A percentile compares a stretch with the other conserved stretches of the same genome.
Evolutionary conservation across 1,284 basidiomycete genomes (phyloP).

Genomic region (Chalciporus sp.): DNA sequence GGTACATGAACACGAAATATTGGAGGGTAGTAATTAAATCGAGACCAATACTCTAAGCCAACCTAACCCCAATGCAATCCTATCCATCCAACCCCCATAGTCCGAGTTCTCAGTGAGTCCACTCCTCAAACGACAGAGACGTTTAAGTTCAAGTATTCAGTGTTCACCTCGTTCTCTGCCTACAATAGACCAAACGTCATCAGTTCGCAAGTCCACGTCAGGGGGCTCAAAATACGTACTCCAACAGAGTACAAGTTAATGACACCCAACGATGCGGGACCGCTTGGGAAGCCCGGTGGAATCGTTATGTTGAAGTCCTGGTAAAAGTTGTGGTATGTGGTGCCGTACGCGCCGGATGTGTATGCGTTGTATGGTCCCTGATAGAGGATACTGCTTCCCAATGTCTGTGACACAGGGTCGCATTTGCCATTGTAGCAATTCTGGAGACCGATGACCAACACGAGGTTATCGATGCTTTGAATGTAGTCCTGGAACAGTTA

Average conservation of each 20-base stretch:
- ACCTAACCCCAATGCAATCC: too few species aligned
- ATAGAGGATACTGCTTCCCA: slow-evolving; percentile 25
- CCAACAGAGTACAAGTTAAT: slow-evolving; percentile 32
- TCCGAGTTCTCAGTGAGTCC: too few species aligned
- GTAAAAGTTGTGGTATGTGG: neutral
- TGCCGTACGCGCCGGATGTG: fast-evolving
- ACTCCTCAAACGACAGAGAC: slow-evolving; percentile 14
- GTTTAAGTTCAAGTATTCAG: slow-evolving; percentile 22
- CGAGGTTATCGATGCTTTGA: slow-evolving; percentile 25
- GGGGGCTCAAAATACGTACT: slow-evolving; percentile 16
- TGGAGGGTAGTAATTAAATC: too few species aligned
- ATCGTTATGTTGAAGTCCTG: slow-evolving; percentile 26
- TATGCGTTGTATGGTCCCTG: slow-evolving; percentile 21
- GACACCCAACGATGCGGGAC: slow-evolving; percentile 19
- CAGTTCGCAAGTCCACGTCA: neutral
- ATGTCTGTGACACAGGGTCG: slow-evolving; percentile 7
- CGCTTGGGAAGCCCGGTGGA: slow-evolving; percentile 13
- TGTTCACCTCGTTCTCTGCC: slow-evolving; percentile 14
- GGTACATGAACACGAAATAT: too few species aligned
- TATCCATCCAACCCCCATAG: too few species aligned
- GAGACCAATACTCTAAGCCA: too few species aligned
- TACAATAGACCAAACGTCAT: neutral
- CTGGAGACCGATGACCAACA: slow-evolving; percentile 27
- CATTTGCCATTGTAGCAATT: slow-evolving; percentile 17
- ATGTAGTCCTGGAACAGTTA: slow-evolving; percentile 14